Evolutionary conservation across 441 rosid genomes (phyloP).

Genomic region (Erysimum cheiri): DNA sequence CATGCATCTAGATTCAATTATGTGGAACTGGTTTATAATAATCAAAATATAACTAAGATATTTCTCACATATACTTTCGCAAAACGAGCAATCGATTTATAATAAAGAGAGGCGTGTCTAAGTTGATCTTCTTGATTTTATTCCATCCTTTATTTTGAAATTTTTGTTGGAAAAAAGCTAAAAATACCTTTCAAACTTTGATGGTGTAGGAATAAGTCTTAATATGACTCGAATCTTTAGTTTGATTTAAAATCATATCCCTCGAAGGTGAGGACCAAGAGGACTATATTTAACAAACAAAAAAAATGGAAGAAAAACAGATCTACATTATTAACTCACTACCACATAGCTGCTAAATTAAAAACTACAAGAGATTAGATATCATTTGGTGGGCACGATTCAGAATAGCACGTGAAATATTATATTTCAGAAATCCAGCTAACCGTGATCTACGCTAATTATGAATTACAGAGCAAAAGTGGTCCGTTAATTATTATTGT

Average conservation of each 20-base stretch:
- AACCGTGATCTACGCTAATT: conserved; percentile 43
- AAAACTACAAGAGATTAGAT: conserved; percentile 24
- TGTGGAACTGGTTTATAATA: no score
- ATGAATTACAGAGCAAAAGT: conserved; percentile 37
- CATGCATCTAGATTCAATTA: no score
- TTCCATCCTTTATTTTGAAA: conserved; percentile 36
- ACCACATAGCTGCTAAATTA: not conserved
- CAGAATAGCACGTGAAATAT: conserved; percentile 41
- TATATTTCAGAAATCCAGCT: conserved; percentile 40
- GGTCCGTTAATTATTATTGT: conserved; percentile 20
- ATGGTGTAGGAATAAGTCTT: conserved; percentile 27
- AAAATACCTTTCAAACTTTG: conserved; percentile 13
- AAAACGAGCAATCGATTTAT: not conserved
- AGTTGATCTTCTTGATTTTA: conserved; percentile 17
- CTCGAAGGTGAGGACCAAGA: conserved; percentile 26
- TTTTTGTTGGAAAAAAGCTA: conserved; percentile 8
- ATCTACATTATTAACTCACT: conserved; percentile 37
- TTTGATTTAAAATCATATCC: conserved; percentile 39
- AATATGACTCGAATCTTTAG: conserved; percentile 36
- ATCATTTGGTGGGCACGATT: conserved; percentile 44
- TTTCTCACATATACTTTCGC: not conserved
- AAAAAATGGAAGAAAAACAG: not conserved
- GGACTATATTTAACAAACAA: not conserved
- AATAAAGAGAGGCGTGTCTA: conserved; percentile 3
- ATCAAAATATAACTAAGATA: not conserved